Evolutionary conservation across 148 eudicot species (phyloP).

Genomic region (Vaccinium vitisidaea): DNA sequence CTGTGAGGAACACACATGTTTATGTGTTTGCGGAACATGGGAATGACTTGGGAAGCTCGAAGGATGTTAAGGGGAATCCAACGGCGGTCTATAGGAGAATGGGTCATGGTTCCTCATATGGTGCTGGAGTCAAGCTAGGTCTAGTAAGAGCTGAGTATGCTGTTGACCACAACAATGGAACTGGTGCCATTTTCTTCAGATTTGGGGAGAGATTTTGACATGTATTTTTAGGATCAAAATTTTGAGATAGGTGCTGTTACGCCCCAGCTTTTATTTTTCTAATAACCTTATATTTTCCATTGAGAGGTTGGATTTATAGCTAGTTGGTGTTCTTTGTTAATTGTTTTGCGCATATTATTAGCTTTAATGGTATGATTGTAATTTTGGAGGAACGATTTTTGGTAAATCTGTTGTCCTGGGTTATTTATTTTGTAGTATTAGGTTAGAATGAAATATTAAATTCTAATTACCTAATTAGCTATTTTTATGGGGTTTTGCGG

Average conservation of each 20-base stretch:
- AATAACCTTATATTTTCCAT: too few species aligned
- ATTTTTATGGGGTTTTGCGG: too few species aligned
- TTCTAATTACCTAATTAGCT: too few species aligned
- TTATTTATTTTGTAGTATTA: too few species aligned
- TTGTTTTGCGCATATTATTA: too few species aligned
- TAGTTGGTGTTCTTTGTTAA: too few species aligned
- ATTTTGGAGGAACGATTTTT: too few species aligned
- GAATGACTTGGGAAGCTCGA: slow-evolving; percentile 89
- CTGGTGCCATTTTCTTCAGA: slow-evolving; percentile 83
- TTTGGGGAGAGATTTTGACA: slow-evolving; percentile 93
- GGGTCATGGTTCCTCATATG: slow-evolving; percentile 97
- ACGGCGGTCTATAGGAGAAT: slow-evolving; percentile 85
- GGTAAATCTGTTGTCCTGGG: too few species aligned
- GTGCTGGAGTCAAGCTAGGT: slow-evolving; percentile 84
- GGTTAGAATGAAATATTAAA: too few species aligned
- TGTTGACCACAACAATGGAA: slow-evolving; percentile 82
- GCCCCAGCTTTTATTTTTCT: too few species aligned
- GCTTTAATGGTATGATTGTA: too few species aligned
- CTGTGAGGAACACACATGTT: slow-evolving; percentile 71
- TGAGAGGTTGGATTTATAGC: too few species aligned
- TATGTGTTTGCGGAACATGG: slow-evolving; percentile 92
- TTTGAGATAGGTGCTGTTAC: slow-evolving; percentile 10
- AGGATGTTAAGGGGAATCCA: slow-evolving; percentile 93
- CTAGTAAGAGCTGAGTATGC: slow-evolving; percentile 94
- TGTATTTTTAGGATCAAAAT: slow-evolving; percentile 7